Conservation (phyloP, 2,329 filamentous ascomycete species). For the Hypoxylon sp. region DNA sequence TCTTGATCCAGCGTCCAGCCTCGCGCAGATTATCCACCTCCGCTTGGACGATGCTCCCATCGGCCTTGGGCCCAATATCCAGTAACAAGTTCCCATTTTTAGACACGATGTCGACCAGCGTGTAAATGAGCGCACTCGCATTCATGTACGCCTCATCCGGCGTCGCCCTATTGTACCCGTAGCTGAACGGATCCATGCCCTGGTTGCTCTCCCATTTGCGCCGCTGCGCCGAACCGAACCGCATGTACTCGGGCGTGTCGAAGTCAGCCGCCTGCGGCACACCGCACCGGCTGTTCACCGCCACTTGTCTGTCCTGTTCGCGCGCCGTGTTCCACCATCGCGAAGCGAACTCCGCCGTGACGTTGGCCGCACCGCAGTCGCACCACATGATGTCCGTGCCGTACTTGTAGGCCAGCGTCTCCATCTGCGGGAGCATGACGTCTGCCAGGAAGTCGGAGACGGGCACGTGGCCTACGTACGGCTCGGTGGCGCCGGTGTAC, state of each 20-base stretch:
- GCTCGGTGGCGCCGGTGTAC: conserved; percentile 59
- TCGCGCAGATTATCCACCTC: conserved; percentile 64
- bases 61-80: conserved; percentile 68
- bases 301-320: conserved; percentile 62
- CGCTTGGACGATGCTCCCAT: conserved; percentile 67
- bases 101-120: conserved; percentile 53
- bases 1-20: conserved; percentile 68
- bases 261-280: conserved; percentile 66
- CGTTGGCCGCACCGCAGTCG: conserved; percentile 62
- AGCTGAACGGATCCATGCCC: conserved; percentile 72
- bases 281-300: conserved; percentile 71
- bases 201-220: conserved; percentile 73
- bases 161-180: conserved; percentile 72
- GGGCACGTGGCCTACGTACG: conserved; percentile 60
- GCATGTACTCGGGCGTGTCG: conserved; percentile 72
- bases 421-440: conserved; percentile 64
- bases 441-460: conserved; percentile 60
- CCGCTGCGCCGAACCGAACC: conserved; percentile 63
- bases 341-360: conserved; percentile 59
- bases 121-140: conserved; percentile 62
- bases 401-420: conserved; percentile 60
- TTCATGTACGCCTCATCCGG: conserved; percentile 66
- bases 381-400: conserved; percentile 66
- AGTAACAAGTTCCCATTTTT: conserved; percentile 66
- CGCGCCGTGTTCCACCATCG: conserved; percentile 60